Percentiles rank a stretch among this genome's conserved stretches.
Evolutionary conservation across 305 asterid species (phyloP).

Genomic region (Solanum hybrid): DNA sequence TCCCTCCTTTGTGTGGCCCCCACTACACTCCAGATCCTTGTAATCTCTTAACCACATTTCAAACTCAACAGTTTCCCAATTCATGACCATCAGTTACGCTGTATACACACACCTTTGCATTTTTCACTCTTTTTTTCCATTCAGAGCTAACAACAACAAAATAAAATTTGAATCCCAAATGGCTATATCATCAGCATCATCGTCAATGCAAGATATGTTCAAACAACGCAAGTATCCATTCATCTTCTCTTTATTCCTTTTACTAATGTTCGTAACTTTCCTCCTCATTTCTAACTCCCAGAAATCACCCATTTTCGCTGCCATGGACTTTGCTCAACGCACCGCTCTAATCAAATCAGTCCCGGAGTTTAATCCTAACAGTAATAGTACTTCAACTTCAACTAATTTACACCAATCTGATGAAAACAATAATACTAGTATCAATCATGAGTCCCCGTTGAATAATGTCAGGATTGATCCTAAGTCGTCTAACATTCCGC

Average conservation of each 20-base stretch:
- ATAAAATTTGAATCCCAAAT: constrained; percentile 9
- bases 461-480: not conserved
- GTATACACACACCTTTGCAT: too few species aligned
- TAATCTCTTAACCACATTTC: constrained; percentile 1
- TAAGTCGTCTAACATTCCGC: not conserved
- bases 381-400: not conserved
- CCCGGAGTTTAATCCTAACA: not conserved
- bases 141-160: not conserved
- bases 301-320: constrained; percentile 27
- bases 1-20: not conserved
- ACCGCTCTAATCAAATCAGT: not conserved
- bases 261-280: constrained; percentile 46
- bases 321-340: constrained; percentile 21
- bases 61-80: not conserved
- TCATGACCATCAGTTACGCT: not conserved
- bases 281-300: constrained; percentile 63
- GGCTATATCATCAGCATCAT: constrained; percentile 27
- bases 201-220: constrained; percentile 39
- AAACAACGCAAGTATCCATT: constrained; percentile 71
- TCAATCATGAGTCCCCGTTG: not conserved
- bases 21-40: not conserved
- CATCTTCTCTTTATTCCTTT: constrained; percentile 47
- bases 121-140: not conserved
- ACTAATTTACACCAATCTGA: not conserved
- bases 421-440: not conserved